phyloP scores from a whole-genome alignment of 768 basidiomycete species.

The Tubosaeta brunneosetosa region DNA sequence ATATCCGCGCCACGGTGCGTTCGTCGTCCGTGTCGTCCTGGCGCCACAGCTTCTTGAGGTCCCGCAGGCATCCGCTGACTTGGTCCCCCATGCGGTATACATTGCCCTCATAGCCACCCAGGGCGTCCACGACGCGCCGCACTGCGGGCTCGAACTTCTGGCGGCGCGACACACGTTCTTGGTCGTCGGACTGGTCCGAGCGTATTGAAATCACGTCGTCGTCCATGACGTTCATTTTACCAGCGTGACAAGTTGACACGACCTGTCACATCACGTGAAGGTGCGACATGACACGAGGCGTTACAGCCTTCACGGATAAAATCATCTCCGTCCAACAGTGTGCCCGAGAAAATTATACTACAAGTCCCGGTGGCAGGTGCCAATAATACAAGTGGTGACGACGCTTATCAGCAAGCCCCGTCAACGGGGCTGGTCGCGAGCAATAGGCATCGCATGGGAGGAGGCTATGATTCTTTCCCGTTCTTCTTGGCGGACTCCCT shows the following conservation, averaged over 20 bases:
- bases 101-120: conserved; percentile 68
- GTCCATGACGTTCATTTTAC: conserved; percentile 16
- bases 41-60: conserved; percentile 93
- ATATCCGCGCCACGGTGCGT: conserved; percentile 89
- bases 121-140: conserved; percentile 69
- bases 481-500: conserved; percentile 49
- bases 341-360: background rate
- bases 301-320: conserved; percentile 4
- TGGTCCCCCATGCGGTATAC: conserved; percentile 78
- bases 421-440: background rate
- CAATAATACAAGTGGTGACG: background rate
- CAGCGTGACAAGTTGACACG: conserved; percentile 22
- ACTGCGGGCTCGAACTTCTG: conserved; percentile 63
- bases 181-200: conserved; percentile 25
- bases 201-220: conserved; percentile 34
- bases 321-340: conserved; percentile 11
- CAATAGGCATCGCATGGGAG: background rate
- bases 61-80: conserved; percentile 79
- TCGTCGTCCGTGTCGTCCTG: conserved; percentile 97
- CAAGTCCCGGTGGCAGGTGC: background rate
- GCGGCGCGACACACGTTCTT: conserved; percentile 39
- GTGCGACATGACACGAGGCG: background rate
- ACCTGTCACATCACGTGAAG: conserved; percentile 27
- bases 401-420: background rate
- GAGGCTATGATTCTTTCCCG: conserved; percentile 20